These are phyloP conservation scores for Nemania sp. DNA, from an alignment of 2,329 filamentous ascomycete genomes.

Conservation along the genomic window DNA sequence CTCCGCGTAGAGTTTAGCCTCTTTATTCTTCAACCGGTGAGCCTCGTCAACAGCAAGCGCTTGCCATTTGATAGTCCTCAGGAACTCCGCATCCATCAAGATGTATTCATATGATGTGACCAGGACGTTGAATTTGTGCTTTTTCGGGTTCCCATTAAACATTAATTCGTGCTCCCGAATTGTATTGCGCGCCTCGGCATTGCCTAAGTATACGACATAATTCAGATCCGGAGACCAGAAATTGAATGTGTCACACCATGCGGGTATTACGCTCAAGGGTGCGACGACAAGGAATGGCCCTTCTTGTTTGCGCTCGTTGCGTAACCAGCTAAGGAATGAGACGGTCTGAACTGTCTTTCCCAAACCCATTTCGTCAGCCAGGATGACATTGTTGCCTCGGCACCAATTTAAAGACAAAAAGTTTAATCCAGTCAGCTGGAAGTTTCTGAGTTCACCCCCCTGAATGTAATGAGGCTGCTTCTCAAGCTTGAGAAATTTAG, in stretches of 20 bases:
- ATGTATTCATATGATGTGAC: constrained; percentile 99
- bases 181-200: constrained; percentile 84
- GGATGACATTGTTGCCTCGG: constrained; percentile 91
- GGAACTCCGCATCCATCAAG: constrained; percentile 82
- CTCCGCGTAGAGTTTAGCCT: constrained; percentile 91
- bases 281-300: constrained; percentile 98
- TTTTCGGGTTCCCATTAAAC: constrained; percentile 84
- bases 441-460: constrained; percentile 86
- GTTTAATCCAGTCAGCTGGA: constrained; percentile 94
- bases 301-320: constrained; percentile 88
- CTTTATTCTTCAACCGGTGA: constrained; percentile 94
- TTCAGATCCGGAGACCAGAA: constrained; percentile 96
- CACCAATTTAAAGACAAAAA: constrained; percentile 98
- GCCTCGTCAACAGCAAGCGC: constrained; percentile 97
- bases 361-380: constrained; percentile 98
- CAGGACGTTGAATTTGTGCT: constrained; percentile 96
- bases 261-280: constrained; percentile 94
- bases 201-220: constrained; percentile 96
- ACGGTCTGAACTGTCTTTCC: constrained; percentile 99
- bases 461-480: constrained; percentile 88
- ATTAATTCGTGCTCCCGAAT: constrained; percentile 93
- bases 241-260: constrained; percentile 98
- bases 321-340: constrained; percentile 95
- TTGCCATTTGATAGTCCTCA: constrained; percentile 96
- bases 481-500: constrained; percentile 78